Evolutionary conservation across 2,329 filamentous ascomycete species (phyloP), one percentile per base, ranked within the genome.

Genomic region (Trichoderma afroharzianum): DNA sequence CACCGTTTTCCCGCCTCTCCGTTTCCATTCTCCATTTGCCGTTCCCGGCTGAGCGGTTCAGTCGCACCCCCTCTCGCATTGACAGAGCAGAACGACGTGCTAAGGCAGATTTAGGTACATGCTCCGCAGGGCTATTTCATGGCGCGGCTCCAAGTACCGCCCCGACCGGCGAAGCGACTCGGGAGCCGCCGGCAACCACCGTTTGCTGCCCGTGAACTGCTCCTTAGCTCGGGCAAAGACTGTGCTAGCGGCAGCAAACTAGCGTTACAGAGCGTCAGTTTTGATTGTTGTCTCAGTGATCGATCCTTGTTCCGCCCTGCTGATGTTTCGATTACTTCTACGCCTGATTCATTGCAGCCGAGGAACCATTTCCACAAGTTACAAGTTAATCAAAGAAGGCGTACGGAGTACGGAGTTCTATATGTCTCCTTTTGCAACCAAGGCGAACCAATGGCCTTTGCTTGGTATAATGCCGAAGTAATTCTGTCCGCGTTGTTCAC

Each of bases 91-190:
- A 47, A 47, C 14, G n/a, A 33, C 28, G 57, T 24, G 53, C 50
- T 67, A 58, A 58, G 63, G 33, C 63, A 67, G 50, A 67, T 67
- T 67, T 57, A 28, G 63, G 50, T 30, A 58, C 50, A 43, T 58
- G 24, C 63, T 67, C 63, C 63, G 63, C 63, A 26, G 39, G 50
- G 11, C 50, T 26, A 57, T 57, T 57, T 15, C 33, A 18, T 67
- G 32, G 63, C 33, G 63, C 63, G n/a, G 50, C 50, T 58, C 63
- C 63, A 67, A 55, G 63, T 39, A 67, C 50, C 63, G 63, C 63
- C 61, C 32, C 50, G 63, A 57, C 32, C 53, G 26, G 63, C 63
- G 32, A 58, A 58, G 63, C 63, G 63, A 58, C 24, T 55, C 63
- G 63, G 59, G 36, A 64, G 39, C 39, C 39, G 39, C 26, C 43